Evolutionary conservation across 1,284 basidiomycete genomes (phyloP).

Genomic region (Marasmius tenuissimus): DNA sequence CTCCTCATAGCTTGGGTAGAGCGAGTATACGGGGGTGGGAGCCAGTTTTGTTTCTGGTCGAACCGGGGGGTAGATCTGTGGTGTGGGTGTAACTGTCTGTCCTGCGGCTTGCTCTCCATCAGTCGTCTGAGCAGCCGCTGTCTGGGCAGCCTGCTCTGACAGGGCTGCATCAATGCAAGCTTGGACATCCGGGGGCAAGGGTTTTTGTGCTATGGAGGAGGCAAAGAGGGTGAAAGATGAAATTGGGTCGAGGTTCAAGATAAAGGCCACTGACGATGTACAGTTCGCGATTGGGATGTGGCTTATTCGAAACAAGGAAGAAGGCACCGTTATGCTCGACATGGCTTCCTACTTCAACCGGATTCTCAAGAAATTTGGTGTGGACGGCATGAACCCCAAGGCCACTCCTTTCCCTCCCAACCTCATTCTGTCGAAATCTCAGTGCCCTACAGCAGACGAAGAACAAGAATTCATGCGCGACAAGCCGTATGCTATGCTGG

Average conservation of each 20-base stretch:
- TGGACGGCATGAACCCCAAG: conserved; percentile 18
- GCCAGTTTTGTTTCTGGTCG: neutral
- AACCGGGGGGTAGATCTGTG: neutral
- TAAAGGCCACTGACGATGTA: conserved; percentile 14
- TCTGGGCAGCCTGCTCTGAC: too few relatives aligned
- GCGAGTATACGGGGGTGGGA: conserved; percentile 3
- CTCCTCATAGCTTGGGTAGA: neutral
- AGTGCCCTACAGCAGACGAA: conserved; percentile 12
- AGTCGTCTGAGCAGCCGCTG: too few relatives aligned
- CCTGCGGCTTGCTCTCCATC: too few relatives aligned
- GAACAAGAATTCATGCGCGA: conserved; percentile 21
- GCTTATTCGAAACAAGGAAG: conserved; percentile 12
- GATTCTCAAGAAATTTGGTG: conserved; percentile 19
- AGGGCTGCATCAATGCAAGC: too few relatives aligned
- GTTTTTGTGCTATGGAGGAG: too few relatives aligned
- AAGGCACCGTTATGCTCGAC: conserved; percentile 17
- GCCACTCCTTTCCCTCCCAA: conserved; percentile 21
- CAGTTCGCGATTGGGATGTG: conserved; percentile 17
- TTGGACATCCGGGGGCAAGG: too few relatives aligned
- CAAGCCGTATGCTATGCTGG: conserved; percentile 23
- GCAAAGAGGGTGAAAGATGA: neutral
- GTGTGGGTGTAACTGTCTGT: too few relatives aligned
- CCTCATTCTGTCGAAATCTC: conserved; percentile 13
- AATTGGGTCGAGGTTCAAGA: too few relatives aligned
- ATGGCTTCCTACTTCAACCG: conserved; percentile 22